Percentiles rank a stretch among this genome's conserved stretches.
Evolutionary conservation across 2,329 filamentous ascomycete genomes (phyloP).

Genomic region (Volutella citrinella): DNA sequence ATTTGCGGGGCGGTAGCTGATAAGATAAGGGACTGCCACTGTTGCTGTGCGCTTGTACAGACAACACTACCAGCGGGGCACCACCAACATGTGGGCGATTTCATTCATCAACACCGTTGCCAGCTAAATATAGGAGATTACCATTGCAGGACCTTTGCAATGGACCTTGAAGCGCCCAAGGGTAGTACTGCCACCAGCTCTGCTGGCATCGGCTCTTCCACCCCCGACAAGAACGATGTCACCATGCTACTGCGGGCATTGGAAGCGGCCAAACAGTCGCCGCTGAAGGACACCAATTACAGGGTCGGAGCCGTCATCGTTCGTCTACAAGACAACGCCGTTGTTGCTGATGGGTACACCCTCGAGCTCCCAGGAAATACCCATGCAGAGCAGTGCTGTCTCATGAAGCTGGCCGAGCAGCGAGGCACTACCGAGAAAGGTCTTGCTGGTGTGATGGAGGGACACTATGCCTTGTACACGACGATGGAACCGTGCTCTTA

Average conservation of each 20-base stretch:
- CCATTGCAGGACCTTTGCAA: no score
- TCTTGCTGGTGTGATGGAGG: slow-evolving; percentile 41
- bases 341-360: slow-evolving; percentile 84
- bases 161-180: no score
- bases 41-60: no score
- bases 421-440: slow-evolving; percentile 50
- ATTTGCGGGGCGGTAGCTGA: no score
- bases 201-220: no score
- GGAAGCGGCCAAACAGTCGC: slow-evolving; percentile 71
- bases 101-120: no score
- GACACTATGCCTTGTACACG: slow-evolving; percentile 66
- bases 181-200: no score
- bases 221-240: no score
- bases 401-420: slow-evolving; percentile 65
- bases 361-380: slow-evolving; percentile 90
- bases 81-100: no score
- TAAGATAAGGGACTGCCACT: no score
- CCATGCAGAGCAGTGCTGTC: slow-evolving; percentile 91
- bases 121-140: no score
- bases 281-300: slow-evolving; percentile 87
- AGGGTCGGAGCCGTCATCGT: slow-evolving; percentile 90
- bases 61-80: no score
- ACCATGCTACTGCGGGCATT: slow-evolving; percentile 76
- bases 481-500: slow-evolving; percentile 86
- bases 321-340: slow-evolving; percentile 48